phyloP scores from a whole-genome alignment of 1,139 yeast species.

The Wickerhamomyces sp. region DNA sequence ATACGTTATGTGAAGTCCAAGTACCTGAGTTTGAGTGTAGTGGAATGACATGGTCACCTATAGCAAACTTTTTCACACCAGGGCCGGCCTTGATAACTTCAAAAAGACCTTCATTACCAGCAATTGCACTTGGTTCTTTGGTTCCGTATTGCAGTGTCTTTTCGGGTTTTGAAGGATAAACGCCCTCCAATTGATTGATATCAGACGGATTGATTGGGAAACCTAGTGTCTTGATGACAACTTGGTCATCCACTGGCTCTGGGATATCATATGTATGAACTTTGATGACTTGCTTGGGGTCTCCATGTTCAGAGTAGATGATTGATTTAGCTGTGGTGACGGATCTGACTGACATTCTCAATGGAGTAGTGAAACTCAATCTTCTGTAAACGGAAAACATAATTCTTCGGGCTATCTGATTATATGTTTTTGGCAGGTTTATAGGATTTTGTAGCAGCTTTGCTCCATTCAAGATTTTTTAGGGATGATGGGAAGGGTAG shows the following conservation, averaged over 20 bases:
- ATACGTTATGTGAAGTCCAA: constrained; percentile 82
- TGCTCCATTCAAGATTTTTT: no score
- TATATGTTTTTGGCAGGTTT: no score
- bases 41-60: constrained; percentile 95
- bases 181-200: constrained; percentile 87
- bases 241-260: constrained; percentile 35
- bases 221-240: constrained; percentile 48
- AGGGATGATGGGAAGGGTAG: no score
- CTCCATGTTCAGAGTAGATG: constrained; percentile 53
- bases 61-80: constrained; percentile 35
- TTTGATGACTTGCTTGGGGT: constrained; percentile 50
- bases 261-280: constrained; percentile 49
- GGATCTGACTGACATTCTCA: constrained; percentile 2
- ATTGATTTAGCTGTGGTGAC: constrained; percentile 49
- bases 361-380: not conserved
- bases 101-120: constrained; percentile 93
- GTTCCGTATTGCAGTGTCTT: constrained; percentile 52
- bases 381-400: no score
- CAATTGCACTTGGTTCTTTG: constrained; percentile 62
- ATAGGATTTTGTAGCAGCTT: no score
- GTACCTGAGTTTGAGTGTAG: constrained; percentile 81
- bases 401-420: no score
- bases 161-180: constrained; percentile 78
- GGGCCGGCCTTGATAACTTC: constrained; percentile 75
- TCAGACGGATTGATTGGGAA: constrained; percentile 94